Evolutionary conservation across 768 basidiomycete genomes (phyloP).

Genomic region (Auricularia sp.): DNA sequence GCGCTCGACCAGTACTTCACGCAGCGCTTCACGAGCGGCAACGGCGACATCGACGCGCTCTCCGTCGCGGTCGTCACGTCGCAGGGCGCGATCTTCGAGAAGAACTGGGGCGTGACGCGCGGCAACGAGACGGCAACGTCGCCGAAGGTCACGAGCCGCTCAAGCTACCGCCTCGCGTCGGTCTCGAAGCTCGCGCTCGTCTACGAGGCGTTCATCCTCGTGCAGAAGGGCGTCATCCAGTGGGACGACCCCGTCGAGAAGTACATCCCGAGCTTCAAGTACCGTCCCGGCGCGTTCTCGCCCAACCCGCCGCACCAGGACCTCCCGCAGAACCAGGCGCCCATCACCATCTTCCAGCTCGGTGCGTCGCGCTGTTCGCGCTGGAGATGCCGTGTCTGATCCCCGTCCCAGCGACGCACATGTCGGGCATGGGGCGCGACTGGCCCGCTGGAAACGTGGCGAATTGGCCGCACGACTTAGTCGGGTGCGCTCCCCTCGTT

Average conservation of each 20-base stretch:
- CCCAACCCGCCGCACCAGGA: not conserved
- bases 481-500: conserved; percentile 7
- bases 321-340: not conserved
- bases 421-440: conserved; percentile 27
- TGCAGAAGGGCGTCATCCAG: conserved; percentile 30
- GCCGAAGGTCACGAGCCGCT: conserved; percentile 28
- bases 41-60: conserved; percentile 39
- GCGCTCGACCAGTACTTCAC: not conserved
- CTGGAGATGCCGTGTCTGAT: no score
- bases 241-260: conserved; percentile 41
- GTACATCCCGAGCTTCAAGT: conserved; percentile 31
- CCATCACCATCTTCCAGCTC: conserved; percentile 21
- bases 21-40: conserved; percentile 17
- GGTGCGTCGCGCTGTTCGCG: no score
- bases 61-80: conserved; percentile 40
- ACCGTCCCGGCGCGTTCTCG: conserved; percentile 14
- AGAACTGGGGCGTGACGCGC: conserved; percentile 32
- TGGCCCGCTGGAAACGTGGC: conserved; percentile 25
- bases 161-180: conserved; percentile 43
- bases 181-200: conserved; percentile 43
- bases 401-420: conserved; percentile 15
- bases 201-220: conserved; percentile 38
- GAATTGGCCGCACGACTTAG: conserved; percentile 32
- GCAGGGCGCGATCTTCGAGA: conserved; percentile 35
- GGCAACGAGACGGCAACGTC: conserved; percentile 32